Evolutionary conservation across 306 rosid species (phyloP), one percentile per base, ranked within the genome.

Genomic region (Canavalia ensiformis): DNA sequence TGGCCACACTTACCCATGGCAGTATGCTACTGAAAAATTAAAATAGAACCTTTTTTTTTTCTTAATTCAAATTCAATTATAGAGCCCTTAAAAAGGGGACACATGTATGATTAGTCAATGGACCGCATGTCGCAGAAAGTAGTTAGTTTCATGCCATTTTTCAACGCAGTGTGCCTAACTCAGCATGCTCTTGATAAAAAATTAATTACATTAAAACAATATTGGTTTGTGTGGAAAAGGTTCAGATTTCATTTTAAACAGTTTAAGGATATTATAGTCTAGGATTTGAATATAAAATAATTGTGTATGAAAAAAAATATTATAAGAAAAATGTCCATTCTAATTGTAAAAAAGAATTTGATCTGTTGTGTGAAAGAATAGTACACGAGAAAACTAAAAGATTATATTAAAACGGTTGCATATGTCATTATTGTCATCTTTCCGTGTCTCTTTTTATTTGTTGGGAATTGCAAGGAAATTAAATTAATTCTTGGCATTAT

Each of bases 111-210:
- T 60, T 63, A 67, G 11, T 50, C 59, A 52, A 65, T 81, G 78
- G 76, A 7, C 47, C 72, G 34, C 78, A 64, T 76, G 72, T 64
- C 35, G 51, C 35, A 74, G 11, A 67, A 63, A 82, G 73, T 67
- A 31, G 71, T 70, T 46, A 64, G 69, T 49, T 64, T 69, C 74
- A 25, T 75, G 52, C 75, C 63, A 66, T 74, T 66, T 74, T 81
- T 63, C 75, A 81, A 81, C 56, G 59, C 66, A 4, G 34, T 56
- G 59, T 64, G 80, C 60, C 84, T 73, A 81, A 64, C 79, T 50
- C 11, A 51, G 42, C 68, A 37, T 72, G 74, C 49, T 9, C 34
- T 34, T 28, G 8, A 74, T 50, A 51, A 9, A 70, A 51, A 35
- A 11, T 18, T 35, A n/a, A 7, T 59, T 5, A 72, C 31, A 62